Evolutionary conservation across 768 basidiomycete genomes (phyloP).

Genomic region (Termitomyces sp.): DNA sequence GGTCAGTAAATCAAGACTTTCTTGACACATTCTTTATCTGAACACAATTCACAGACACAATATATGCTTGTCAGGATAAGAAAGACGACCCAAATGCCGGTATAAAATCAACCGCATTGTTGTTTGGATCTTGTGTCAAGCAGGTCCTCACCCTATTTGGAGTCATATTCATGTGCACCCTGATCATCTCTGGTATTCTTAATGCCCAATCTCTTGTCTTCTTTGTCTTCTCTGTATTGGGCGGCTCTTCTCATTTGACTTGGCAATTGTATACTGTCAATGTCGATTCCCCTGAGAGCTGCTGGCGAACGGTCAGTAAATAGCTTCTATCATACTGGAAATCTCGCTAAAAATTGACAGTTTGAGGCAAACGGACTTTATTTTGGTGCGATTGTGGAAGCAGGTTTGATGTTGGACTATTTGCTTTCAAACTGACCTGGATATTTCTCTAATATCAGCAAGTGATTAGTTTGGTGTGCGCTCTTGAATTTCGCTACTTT

Average conservation of each 20-base stretch:
- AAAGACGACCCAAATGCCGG: conserved; percentile 53
- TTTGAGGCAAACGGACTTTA: conserved; percentile 9
- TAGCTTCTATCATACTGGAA: no score
- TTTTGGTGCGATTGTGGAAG: conserved; percentile 7
- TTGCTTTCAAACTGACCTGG: background rate
- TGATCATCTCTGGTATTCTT: conserved; percentile 22
- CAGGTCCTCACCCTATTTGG: conserved; percentile 41
- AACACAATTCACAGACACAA: conserved; percentile 34
- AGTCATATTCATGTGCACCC: conserved; percentile 15
- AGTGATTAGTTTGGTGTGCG: no score
- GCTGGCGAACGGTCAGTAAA: conserved; percentile 9
- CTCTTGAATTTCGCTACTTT: no score
- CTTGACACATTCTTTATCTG: background rate
- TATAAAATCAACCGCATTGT: conserved; percentile 59
- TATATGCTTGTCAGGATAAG: conserved; percentile 60
- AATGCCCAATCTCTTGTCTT: conserved; percentile 18
- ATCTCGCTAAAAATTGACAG: background rate
- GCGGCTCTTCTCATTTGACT: conserved; percentile 5
- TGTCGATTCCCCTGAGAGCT: conserved; percentile 7
- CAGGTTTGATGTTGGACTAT: conserved; percentile 4
- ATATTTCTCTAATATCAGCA: no score
- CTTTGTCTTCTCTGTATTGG: background rate
- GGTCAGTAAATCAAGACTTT: conserved; percentile 4
- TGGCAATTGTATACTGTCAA: conserved; percentile 10
- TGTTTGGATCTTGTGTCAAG: conserved; percentile 45